A percentile compares a stretch with the other conserved stretches of the same genome.
Evolutionary conservation across 75 land plant genomes (phyloP).

Genomic region (Pinus tabuliformis): DNA sequence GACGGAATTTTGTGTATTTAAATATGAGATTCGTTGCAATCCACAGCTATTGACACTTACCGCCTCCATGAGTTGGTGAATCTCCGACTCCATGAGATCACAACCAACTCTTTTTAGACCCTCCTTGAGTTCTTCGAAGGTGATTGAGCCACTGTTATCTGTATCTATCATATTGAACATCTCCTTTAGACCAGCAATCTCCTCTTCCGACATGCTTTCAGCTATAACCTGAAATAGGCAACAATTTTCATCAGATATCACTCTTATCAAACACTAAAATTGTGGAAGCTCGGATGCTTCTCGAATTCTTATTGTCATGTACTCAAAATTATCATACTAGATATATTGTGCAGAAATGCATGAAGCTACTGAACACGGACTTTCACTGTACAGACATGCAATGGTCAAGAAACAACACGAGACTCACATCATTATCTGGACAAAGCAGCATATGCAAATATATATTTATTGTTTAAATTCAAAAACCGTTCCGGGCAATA

Average conservation of each 20-base stretch:
- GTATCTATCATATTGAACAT: constrained; percentile 43
- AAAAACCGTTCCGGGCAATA: no score
- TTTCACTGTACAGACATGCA: not conserved
- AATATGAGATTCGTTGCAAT: not conserved
- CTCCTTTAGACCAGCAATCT: constrained; percentile 50
- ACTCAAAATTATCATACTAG: not conserved
- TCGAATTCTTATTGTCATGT: not conserved
- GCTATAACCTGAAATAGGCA: constrained; percentile 40
- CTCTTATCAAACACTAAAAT: no score
- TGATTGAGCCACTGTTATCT: constrained; percentile 52
- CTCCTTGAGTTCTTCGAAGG: constrained; percentile 52
- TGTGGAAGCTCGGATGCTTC: not conserved
- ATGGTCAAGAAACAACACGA: not conserved
- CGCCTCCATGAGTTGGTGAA: constrained; percentile 56
- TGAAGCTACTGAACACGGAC: not conserved
- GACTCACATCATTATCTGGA: not conserved
- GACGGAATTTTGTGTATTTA: not conserved
- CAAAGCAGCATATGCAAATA: not conserved
- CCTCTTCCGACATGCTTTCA: constrained; percentile 52
- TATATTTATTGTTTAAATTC: not conserved
- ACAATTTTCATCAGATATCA: not conserved
- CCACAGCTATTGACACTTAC: constrained; percentile 21
- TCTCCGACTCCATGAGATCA: constrained; percentile 47
- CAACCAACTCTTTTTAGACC: constrained; percentile 47
- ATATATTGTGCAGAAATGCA: not conserved